A percentile compares a stretch with the other conserved stretches of the same genome.
These are phyloP conservation scores for Cantharellus cinnabarinus DNA, from an alignment of 768 basidiomycete genomes.

Conservation along the genomic window DNA sequence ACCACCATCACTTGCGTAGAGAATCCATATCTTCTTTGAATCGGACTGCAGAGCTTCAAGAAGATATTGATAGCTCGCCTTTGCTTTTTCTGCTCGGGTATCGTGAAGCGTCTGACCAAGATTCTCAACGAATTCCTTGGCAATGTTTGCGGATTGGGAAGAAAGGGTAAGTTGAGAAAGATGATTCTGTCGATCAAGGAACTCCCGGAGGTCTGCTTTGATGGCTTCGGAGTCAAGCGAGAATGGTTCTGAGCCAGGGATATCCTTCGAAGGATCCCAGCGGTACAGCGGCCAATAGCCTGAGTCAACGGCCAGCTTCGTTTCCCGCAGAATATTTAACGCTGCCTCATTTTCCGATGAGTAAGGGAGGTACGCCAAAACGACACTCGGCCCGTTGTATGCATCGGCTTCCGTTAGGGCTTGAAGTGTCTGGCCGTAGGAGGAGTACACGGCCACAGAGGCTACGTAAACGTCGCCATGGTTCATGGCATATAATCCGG, in stretches of 20 bases:
- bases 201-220: conserved; percentile 81
- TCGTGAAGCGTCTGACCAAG: conserved; percentile 70
- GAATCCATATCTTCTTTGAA: conserved; percentile 66
- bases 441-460: conserved; percentile 86
- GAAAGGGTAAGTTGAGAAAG: conserved; percentile 79
- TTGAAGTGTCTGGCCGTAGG: conserved; percentile 86
- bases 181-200: conserved; percentile 93
- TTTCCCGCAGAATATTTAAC: conserved; percentile 87
- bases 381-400: conserved; percentile 74
- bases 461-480: conserved; percentile 94
- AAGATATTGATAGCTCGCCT: conserved; percentile 67
- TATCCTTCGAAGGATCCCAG: conserved; percentile 83
- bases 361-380: conserved; percentile 90
- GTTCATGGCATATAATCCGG: conserved; percentile 96
- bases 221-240: conserved; percentile 80
- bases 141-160: conserved; percentile 41
- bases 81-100: conserved; percentile 60
- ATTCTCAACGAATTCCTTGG: conserved; percentile 62
- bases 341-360: conserved; percentile 53
- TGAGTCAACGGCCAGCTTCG: conserved; percentile 85
- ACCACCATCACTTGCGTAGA: conserved; percentile 94
- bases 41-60: conserved; percentile 47
- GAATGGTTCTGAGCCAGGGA: conserved; percentile 62
- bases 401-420: conserved; percentile 77
- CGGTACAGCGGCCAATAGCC: conserved; percentile 98